Base-by-base conservation (phyloP, 2,329 filamentous ascomycete genomes). In the Claviceps pazoutovae region DNA sequence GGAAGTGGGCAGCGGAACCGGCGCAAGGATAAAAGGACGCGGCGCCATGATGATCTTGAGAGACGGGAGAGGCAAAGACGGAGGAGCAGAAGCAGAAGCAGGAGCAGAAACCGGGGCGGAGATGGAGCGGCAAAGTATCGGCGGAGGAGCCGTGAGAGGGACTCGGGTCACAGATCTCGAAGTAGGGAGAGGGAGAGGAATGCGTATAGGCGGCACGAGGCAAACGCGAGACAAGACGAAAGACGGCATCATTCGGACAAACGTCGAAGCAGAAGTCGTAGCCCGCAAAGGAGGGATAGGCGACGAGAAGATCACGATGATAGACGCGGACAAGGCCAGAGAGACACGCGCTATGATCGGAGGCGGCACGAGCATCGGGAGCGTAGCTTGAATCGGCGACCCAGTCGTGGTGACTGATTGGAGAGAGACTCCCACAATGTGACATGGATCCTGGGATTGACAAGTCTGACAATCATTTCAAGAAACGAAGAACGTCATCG, bases 21-120 rank as follows among this genome's bases (percentile, higher is more conserved):
- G 42, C 46, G 57, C 49, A 59, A 58, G 46, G 57, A 57, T 38
- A 63, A 68, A 5, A 59, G 59, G 38, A 60, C 64, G 42, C 58
- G 61, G 6, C 60, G 67, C 3, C 64, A 66, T 39, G 59, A 62
- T 2, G 60, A 67, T 42, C 54, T 57, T 0, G 63, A 66, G 2
- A 60, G 59, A 34, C 57, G 60, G 19, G 66, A 69, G 36, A 61
- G 62, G 26, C 57, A 62, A 16, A 62, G 66, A 8, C 63, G 66
- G 21, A 63, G 68, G 49, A 72, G 70, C 46, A 62, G 58, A 34
- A 34, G 45, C 37, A 34, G 30, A 2, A 67, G 61, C 57, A 64
- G 57, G 26, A 64, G 54, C 49, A 53, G 57, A 21, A 56, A 58
- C 21, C 50, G 61, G 53, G 54, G 64, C 37, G 59, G 62, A 2